Base-by-base conservation (phyloP, 805 yeast genomes). In the Candida andamanensis region DNA sequence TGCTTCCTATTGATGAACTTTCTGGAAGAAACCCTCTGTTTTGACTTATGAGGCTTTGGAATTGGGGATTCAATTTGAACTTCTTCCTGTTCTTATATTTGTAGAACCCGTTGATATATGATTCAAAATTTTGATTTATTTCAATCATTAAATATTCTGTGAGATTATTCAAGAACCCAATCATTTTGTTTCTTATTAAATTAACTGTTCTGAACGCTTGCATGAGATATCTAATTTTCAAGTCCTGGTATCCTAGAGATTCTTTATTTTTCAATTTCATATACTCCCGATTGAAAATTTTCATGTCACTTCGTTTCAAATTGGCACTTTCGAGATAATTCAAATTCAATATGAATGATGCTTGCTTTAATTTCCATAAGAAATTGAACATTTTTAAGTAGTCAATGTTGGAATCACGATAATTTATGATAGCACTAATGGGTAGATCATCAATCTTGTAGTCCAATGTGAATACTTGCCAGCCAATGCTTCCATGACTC, bases 401-500 rank as follows among this genome's bases (percentile, higher is more conserved):
- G 32, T 76, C 84, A 35, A 66, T 66, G 29, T 42, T 14, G 58
- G 30, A 30, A 24, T 45, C 42, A 6, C 44, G 41, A 31, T 52
- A 43, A 33, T 64, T 38, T 46, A 58, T 28, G 52, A 65, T 35
- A 3, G 50, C 41, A 22, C 73, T 70, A 23, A 79, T 60, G 12
- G 90, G 61, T 3, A 83, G 67, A 17, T 71, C 61, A 6, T 75
- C 68, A 8, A 75, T 47, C 33, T 72, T 63, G 53, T 84, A 92
- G 49, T 87, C 97, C 22, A 89, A 60, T 0, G 96, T 85, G 52
- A 90, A 89, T 2, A 84, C 86, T 50, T 89, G 95, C 96, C 96
- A 89, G 1, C 95, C 96, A 30, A 76, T 58, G 17, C 78, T 74
- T 2, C 53, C 69, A 44, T 80, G 85, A 3, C 79, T 79, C 29